Base-by-base conservation (phyloP, 805 yeast species). In the Wickerhamiella parazyma region DNA sequence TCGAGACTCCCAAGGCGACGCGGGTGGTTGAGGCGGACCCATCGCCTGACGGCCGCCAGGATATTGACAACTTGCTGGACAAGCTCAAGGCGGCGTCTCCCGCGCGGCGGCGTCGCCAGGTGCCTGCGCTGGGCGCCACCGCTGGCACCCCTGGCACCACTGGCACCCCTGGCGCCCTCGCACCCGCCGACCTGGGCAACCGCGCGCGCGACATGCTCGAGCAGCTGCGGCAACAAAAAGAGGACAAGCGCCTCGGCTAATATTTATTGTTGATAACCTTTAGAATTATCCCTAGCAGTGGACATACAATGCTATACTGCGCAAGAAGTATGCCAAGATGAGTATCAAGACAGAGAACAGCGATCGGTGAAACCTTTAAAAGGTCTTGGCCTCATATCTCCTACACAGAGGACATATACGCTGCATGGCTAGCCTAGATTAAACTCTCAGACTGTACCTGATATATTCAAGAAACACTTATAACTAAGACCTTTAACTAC, bases 1-100 rank as follows among this genome's bases (percentile, higher is more conserved):
- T 74, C 21, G 80, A 77, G 49, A 65, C 68, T 16, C 70, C 72
- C 24, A 63, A 59, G 62, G 59, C 59, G 41, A 44, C 36, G 33
- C 38, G 51, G 40, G 38, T 26, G 17, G 16, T 10, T 18, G 19
- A 16, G 12, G 24, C 33, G 8, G 28, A 7, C 33, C 19, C 38
- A 2, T 3, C 12, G 36, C 35, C 67, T 10, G 76, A 63, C 14
- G 64, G 59, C 16, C 67, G 69, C 38, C 80, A 28, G 16, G 31
- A 85, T 34, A 85, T 91, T 81, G 98, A 91, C 59, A 74, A 80
- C 28, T 67, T 91, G 39, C 69, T 91, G 46, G 94, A 86, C 58
- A 84, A 81, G 55, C 71, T 91, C 8, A 21, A 21, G 8, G 24
- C 24, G 8, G 14, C 33, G 31, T 31, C 29, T 2, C 38, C 19